These are phyloP conservation scores for Pythium vanterpoolii DNA, from an alignment of 352 stramenopile genomes.

Conservation along the genomic window DNA sequence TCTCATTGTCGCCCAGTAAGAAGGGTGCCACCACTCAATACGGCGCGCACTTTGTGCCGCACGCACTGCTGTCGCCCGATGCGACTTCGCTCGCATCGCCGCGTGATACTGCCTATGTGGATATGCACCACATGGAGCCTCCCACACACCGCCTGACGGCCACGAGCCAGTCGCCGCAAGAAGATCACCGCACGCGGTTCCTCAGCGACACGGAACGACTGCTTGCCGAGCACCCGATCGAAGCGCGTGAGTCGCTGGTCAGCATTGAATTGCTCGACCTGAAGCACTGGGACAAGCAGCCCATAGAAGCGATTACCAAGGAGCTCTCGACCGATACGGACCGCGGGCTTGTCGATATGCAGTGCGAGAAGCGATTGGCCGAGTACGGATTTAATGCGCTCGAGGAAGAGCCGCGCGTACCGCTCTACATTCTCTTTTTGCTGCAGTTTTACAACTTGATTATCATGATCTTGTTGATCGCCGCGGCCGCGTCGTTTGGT, in stretches of 20 bases:
- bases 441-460: slow-evolving; percentile 85
- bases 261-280: slow-evolving; percentile 49
- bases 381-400: slow-evolving; percentile 54
- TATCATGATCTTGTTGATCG: slow-evolving; percentile 60
- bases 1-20: too few relatives aligned
- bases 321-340: slow-evolving; percentile 54
- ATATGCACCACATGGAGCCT: too few relatives aligned
- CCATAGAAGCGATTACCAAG: slow-evolving; percentile 43
- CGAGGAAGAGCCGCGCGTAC: slow-evolving; percentile 56
- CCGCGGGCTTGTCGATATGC: slow-evolving; percentile 34
- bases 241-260: slow-evolving; percentile 43
- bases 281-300: slow-evolving; percentile 44
- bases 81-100: too few relatives aligned
- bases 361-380: slow-evolving; percentile 38
- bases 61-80: too few relatives aligned
- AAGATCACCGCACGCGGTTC: slow-evolving; percentile 54
- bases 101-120: too few relatives aligned
- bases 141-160: too few relatives aligned
- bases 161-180: too few relatives aligned
- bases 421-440: slow-evolving; percentile 56
- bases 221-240: slow-evolving; percentile 43
- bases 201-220: slow-evolving; percentile 58
- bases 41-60: too few relatives aligned
- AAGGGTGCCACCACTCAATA: too few relatives aligned
- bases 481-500: slow-evolving; percentile 44